These are phyloP conservation scores for Trypanosoma caninum DNA, from an alignment of 208 protist species.

Conservation along the genomic window DNA sequence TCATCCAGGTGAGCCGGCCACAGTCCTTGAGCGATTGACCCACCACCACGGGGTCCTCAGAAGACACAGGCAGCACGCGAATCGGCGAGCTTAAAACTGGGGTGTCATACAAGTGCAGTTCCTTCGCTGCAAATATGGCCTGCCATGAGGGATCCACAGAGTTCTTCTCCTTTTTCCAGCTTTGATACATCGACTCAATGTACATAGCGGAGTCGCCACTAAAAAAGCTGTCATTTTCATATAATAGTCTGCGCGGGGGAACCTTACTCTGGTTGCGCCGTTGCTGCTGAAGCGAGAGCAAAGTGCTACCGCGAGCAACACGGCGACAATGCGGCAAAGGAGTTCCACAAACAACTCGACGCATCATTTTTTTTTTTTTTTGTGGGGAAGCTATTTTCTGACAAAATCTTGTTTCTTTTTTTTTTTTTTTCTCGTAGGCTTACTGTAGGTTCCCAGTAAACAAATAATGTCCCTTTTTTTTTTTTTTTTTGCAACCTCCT, in stretches of 20 bases:
- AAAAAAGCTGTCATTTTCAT: constrained; percentile 84
- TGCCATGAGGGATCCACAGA: constrained; percentile 79
- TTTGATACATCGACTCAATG: constrained; percentile 79
- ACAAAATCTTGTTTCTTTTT: neutral
- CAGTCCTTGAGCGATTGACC: constrained; percentile 79
- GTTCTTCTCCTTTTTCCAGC: constrained; percentile 68
- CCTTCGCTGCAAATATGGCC: constrained; percentile 45
- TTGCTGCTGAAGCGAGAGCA: constrained; percentile 5
- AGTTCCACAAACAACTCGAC: constrained; percentile 28
- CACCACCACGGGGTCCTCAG: constrained; percentile 33
- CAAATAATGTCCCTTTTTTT: neutral
- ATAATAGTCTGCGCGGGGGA: constrained; percentile 57
- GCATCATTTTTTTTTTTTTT: constrained; percentile 48
- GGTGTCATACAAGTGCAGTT: constrained; percentile 43
- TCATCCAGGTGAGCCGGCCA: constrained; percentile 81
- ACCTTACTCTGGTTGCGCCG: constrained; percentile 11
- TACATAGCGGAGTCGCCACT: constrained; percentile 76
- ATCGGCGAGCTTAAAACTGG: constrained; percentile 62
- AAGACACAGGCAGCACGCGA: constrained; percentile 49
- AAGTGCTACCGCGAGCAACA: neutral
- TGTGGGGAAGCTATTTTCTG: too few relatives aligned
- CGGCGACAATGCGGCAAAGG: neutral
- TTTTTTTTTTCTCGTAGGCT: neutral
- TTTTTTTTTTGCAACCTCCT: neutral
- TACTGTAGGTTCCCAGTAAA: neutral